Evolutionary conservation across 768 basidiomycete species (phyloP), one percentile per base, ranked within the genome.

Genomic region (Omphalotus guepiniiformis): DNA sequence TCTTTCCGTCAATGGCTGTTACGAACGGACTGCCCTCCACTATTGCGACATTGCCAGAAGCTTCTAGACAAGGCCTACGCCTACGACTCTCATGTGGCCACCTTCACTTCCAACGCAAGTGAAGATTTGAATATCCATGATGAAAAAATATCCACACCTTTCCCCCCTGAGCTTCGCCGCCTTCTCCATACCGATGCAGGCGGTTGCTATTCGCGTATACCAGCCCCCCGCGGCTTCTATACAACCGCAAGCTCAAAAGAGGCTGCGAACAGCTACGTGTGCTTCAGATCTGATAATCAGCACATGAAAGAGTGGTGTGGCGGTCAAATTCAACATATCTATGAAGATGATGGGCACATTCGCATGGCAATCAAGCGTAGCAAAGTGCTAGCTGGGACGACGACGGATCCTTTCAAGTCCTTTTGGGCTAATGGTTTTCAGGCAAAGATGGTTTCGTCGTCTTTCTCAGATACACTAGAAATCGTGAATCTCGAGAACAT

Each of bases 1-100:
- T 42, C 16, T 6, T 47, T 60, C 4, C 23, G 26, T 1, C 12
- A 25, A 2, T 61, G 60, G 60, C 13, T 58, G 0, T 36, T 39
- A 29, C 36, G 21, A 2, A 46, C 57, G 12, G 16, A 56, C 1
- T 52, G 49, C 19, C 49, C 53, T 2, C 16, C 34, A 0, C 35
- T 41, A 0, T 43, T 60, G 4, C 32, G 7, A 0, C 44, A 55
- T 18, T 53, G 50, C 39, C 56, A 55, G 15, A 11, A 37, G 5
- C 30, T 61, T 0, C 41, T 61, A 11, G 54, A 61, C 13, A 50
- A 37, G 16, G 39, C 47, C 6, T 58, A 52, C 30, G 11, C 16
- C 1, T 32, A 36, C 13, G 12, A 23, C 18, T 26, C 12, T 27
- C 22, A 27, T n/a, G 6, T 12, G 4, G 41, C 19, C 22, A n/a